Percentiles rank a stretch among this genome's conserved stretches.
Evolutionary conservation across 768 basidiomycete genomes (phyloP).

Genomic region (Phylloporus sp.): DNA sequence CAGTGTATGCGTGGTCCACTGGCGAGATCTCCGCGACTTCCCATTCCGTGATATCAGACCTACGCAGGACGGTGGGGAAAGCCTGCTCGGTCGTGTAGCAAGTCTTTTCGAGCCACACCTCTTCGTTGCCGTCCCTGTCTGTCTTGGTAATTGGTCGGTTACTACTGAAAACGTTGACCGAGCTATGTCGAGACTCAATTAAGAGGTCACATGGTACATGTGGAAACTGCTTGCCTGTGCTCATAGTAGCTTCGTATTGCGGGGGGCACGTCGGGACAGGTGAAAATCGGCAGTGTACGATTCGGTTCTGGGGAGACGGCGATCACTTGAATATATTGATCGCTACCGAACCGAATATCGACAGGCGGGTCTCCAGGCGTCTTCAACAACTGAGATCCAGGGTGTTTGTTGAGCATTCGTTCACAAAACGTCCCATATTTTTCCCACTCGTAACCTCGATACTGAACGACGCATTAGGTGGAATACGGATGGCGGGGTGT

Average conservation of each 20-base stretch:
- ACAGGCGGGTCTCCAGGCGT: conserved; percentile 69
- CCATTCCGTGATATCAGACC: conserved; percentile 76
- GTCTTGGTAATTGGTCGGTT: conserved; percentile 62
- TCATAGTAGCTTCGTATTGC: conserved; percentile 84
- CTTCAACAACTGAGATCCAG: conserved; percentile 76
- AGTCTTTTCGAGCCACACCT: conserved; percentile 87
- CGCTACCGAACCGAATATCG: conserved; percentile 71
- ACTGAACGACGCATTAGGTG: conserved; percentile 40
- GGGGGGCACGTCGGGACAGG: conserved; percentile 75
- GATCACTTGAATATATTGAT: conserved; percentile 86
- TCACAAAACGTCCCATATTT: conserved; percentile 88
- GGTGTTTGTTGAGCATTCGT: conserved; percentile 86
- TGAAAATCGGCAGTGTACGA: conserved; percentile 69
- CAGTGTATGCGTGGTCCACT: conserved; percentile 73
- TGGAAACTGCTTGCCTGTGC: conserved; percentile 51
- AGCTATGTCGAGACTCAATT: conserved; percentile 41
- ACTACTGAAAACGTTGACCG: conserved; percentile 78
- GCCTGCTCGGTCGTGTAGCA: conserved; percentile 80
- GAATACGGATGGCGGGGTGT: not conserved
- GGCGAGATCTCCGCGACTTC: conserved; percentile 79
- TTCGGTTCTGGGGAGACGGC: conserved; percentile 84
- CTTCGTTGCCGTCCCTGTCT: conserved; percentile 61
- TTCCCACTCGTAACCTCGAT: conserved; percentile 94
- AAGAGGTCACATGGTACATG: not conserved
- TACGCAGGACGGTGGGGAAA: conserved; percentile 86